Percentiles rank a stretch among this genome's conserved stretches.
Evolutionary conservation across 192 early-diverging fungal species (phyloP).

Genomic region (Backusella morwellensis): DNA sequence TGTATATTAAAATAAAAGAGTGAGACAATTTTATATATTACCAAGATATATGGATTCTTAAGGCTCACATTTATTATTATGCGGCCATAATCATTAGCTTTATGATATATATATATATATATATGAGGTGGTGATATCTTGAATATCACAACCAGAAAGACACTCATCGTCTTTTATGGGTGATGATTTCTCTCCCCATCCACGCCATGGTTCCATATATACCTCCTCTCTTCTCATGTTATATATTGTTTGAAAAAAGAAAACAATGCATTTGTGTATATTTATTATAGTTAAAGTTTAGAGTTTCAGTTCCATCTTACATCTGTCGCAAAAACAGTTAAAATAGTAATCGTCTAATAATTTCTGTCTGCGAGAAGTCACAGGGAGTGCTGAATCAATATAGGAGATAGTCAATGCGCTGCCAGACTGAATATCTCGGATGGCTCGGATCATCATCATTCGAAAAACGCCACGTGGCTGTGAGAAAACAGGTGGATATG

Average conservation of each 20-base stretch:
- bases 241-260: not conserved
- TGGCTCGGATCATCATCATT: slow-evolving; percentile 21
- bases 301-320: slow-evolving; percentile 37
- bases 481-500: slow-evolving; percentile 24
- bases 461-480: slow-evolving; percentile 29
- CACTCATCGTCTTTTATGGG: not conserved
- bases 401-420: slow-evolving; percentile 66
- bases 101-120: too few relatives aligned
- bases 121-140: too few relatives aligned
- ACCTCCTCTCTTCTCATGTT: not conserved
- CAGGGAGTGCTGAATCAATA: slow-evolving; percentile 59
- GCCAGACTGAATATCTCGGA: slow-evolving; percentile 23
- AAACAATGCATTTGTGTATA: not conserved
- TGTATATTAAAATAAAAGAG: too few relatives aligned
- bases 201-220: not conserved
- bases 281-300: not conserved
- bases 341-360: slow-evolving; percentile 65
- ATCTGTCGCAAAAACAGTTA: slow-evolving; percentile 57
- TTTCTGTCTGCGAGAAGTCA: slow-evolving; percentile 50
- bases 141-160: not conserved
- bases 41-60: too few relatives aligned
- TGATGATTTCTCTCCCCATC: not conserved
- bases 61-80: too few relatives aligned
- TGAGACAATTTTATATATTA: too few relatives aligned
- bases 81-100: too few relatives aligned